A percentile compares a stretch with the other conserved stretches of the same genome.
Conservation (phyloP, 305 asterid genomes). For the Fraxinus floribunda region DNA sequence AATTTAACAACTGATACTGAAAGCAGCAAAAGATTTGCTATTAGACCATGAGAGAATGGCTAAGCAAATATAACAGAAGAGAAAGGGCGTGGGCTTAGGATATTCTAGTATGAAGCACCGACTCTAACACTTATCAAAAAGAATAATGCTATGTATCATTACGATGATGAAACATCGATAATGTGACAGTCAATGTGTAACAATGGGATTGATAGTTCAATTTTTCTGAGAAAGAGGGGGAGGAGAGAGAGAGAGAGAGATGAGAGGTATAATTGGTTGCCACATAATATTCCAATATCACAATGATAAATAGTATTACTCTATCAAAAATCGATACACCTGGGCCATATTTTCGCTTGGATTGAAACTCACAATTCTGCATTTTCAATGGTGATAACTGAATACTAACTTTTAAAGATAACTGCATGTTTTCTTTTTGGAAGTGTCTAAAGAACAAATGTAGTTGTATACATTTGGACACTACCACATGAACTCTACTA, state of each 20-base stretch:
- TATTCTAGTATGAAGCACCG: background rate
- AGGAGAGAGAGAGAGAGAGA: background rate
- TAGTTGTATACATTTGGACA: background rate
- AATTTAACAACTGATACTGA: background rate
- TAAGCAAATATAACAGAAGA: background rate
- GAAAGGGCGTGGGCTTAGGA: background rate
- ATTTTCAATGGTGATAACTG: background rate
- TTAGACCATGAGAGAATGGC: background rate
- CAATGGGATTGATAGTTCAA: background rate
- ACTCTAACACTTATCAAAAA: background rate
- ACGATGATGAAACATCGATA: background rate
- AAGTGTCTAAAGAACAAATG: background rate
- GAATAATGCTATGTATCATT: background rate
- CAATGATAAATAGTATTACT: background rate
- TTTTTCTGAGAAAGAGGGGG: background rate
- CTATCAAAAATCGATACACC: background rate
- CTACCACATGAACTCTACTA: background rate
- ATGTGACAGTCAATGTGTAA: background rate
- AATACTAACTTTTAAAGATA: background rate
- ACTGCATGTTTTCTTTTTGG: background rate
- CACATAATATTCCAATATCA: background rate
- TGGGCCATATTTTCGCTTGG: background rate
- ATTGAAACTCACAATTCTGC: background rate
- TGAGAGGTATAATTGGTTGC: background rate
- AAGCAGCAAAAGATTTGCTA: background rate